Percentiles rank a stretch among this genome's conserved stretches.
phyloP scores from a whole-genome alignment of 2,329 filamentous ascomycete species.

The Thelonectria blattea region DNA sequence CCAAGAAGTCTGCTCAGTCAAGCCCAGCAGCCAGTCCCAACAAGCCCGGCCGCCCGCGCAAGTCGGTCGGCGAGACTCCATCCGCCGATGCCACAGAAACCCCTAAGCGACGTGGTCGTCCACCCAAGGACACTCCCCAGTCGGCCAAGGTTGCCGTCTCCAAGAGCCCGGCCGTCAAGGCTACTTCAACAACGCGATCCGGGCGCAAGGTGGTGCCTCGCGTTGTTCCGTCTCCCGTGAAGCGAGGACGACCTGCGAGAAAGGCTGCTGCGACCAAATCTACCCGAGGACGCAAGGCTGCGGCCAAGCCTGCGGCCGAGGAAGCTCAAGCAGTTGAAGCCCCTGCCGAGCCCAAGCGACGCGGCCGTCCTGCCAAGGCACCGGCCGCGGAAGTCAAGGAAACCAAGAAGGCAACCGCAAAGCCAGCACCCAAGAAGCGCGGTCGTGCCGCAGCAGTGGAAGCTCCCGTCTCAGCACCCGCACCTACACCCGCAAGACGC shows the following conservation, averaged over 20 bases:
- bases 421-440: slow-evolving; percentile 29
- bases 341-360: slow-evolving; percentile 23
- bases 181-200: slow-evolving; percentile 13
- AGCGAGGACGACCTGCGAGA: slow-evolving; percentile 27
- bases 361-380: slow-evolving; percentile 30
- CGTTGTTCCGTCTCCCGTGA: slow-evolving; percentile 29
- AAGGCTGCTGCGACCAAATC: slow-evolving; percentile 12
- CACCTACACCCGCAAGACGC: slow-evolving; percentile 10
- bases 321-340: not conserved
- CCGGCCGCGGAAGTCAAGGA: slow-evolving; percentile 2
- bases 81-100: slow-evolving; percentile 22
- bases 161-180: slow-evolving; percentile 4
- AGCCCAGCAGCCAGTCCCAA: slow-evolving; percentile 9
- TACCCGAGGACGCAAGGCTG: slow-evolving; percentile 23
- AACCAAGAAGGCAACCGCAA: slow-evolving; percentile 4
- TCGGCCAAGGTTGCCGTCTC: slow-evolving; percentile 11
- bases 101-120: slow-evolving; percentile 33
- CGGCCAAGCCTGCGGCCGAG: slow-evolving; percentile 11
- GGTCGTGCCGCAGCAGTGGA: slow-evolving; percentile 22
- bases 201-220: slow-evolving; percentile 21
- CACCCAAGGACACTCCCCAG: slow-evolving; percentile 29
- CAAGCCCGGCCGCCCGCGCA: slow-evolving; percentile 5
- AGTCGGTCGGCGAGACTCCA: not conserved
- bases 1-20: slow-evolving; percentile 22
- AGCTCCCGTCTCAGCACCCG: not conserved